Conservation (phyloP, 2,329 filamentous ascomycete species). For the Gyromitra esculenta region DNA sequence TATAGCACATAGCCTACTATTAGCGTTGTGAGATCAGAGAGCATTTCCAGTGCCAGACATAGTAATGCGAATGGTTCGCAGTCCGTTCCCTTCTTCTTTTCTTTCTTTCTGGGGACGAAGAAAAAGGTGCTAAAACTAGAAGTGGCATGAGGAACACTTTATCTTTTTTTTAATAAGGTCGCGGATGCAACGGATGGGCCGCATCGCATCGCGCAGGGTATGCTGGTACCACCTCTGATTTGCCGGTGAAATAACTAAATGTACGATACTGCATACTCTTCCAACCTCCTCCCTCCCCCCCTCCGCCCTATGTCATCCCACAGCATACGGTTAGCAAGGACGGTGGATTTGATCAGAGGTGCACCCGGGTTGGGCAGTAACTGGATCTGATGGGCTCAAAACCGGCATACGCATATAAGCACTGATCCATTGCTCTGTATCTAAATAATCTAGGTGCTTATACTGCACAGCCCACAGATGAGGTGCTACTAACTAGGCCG, state of each 20-base stretch:
- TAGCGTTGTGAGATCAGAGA: conserved; percentile 31
- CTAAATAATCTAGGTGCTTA: neutral
- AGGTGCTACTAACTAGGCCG: neutral
- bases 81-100: neutral
- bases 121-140: neutral
- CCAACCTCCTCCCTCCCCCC: neutral
- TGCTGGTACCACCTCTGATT: conserved; percentile 2
- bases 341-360: neutral
- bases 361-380: conserved; percentile 3
- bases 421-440: conserved; percentile 12
- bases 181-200: conserved; percentile 32
- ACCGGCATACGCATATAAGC: neutral
- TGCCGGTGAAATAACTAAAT: conserved; percentile 10
- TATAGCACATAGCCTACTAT: conserved; percentile 44
- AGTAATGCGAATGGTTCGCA: conserved; percentile 18
- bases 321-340: no score
- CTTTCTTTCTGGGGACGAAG: conserved; percentile 1
- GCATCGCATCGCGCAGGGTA: conserved; percentile 11
- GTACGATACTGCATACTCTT: neutral
- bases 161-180: conserved; percentile 29
- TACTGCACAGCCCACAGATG: neutral
- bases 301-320: conserved; percentile 4
- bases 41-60: conserved; percentile 58
- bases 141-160: conserved; percentile 4
- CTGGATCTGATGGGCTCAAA: neutral